These are phyloP conservation scores for Aschersonia sp. DNA, from an alignment of 2,329 filamentous ascomycete genomes.

Conservation along the genomic window DNA sequence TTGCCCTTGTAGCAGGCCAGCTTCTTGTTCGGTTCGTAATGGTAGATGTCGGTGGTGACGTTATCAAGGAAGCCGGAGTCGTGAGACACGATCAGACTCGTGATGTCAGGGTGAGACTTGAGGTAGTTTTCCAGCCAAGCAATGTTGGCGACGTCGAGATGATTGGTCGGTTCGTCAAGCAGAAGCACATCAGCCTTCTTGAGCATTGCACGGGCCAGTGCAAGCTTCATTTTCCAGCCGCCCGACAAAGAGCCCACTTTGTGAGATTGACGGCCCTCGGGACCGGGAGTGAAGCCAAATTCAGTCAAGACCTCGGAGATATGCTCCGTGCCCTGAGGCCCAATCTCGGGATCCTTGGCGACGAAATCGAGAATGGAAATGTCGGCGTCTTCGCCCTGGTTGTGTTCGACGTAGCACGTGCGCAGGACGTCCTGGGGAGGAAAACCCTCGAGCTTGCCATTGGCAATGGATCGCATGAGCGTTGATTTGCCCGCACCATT, in stretches of 20 bases:
- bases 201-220: conserved; percentile 89
- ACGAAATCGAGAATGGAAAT: conserved; percentile 92
- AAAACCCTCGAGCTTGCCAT: conserved; percentile 93
- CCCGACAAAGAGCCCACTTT: conserved; percentile 90
- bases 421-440: conserved; percentile 81
- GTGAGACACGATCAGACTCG: conserved; percentile 94
- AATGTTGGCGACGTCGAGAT: conserved; percentile 91
- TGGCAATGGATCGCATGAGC: conserved; percentile 90
- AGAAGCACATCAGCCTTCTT: conserved; percentile 92
- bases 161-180: conserved; percentile 97
- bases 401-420: conserved; percentile 98
- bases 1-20: conserved; percentile 76
- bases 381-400: conserved; percentile 94
- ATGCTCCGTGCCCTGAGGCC: conserved; percentile 60
- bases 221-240: conserved; percentile 99
- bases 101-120: conserved; percentile 91
- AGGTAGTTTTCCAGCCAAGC: conserved; percentile 93
- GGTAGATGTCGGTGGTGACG: conserved; percentile 97
- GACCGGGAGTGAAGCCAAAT: conserved; percentile 85
- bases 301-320: conserved; percentile 76
- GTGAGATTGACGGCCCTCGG: conserved; percentile 75
- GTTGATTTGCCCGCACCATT: conserved; percentile 99
- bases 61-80: conserved; percentile 95
- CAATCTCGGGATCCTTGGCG: conserved; percentile 74
- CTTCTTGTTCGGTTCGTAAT: conserved; percentile 95